phyloP scores from a whole-genome alignment of 1,284 basidiomycete genomes.

The Exobasidium rhododendri region DNA sequence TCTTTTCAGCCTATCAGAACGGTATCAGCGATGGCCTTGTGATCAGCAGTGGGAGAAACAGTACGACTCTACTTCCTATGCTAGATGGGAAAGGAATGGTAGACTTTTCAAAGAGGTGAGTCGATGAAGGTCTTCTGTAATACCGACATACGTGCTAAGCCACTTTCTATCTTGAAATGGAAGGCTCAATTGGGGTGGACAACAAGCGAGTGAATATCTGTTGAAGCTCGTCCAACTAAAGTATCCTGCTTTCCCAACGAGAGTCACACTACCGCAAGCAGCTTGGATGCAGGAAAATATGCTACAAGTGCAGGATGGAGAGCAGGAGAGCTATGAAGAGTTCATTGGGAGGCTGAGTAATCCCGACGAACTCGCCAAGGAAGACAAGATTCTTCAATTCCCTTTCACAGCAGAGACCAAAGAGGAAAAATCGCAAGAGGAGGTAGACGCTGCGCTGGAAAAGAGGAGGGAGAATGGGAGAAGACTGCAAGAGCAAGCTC shows the following conservation, averaged over 20 bases:
- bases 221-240: slow-evolving; percentile 91
- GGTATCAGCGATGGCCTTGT: slow-evolving; percentile 41
- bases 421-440: slow-evolving; percentile 88
- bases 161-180: slow-evolving; percentile 59
- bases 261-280: slow-evolving; percentile 61
- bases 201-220: slow-evolving; percentile 84
- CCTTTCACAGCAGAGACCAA: slow-evolving; percentile 57
- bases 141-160: slow-evolving; percentile 70
- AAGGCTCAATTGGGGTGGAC: slow-evolving; percentile 89
- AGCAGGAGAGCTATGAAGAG: slow-evolving; percentile 8
- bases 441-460: slow-evolving; percentile 73
- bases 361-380: slow-evolving; percentile 39
- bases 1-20: slow-evolving; percentile 76
- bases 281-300: slow-evolving; percentile 84
- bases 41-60: slow-evolving; percentile 40
- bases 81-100: slow-evolving; percentile 41
- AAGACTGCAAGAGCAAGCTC: slow-evolving; percentile 87
- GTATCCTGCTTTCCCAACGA: slow-evolving; percentile 77
- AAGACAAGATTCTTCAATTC: slow-evolving; percentile 58
- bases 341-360: slow-evolving; percentile 11
- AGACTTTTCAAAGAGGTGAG: slow-evolving; percentile 41
- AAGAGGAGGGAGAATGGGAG: slow-evolving; percentile 78
- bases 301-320: slow-evolving; percentile 67
- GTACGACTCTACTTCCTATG: slow-evolving; percentile 46
- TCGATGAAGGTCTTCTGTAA: slow-evolving; percentile 32